Evolutionary conservation across 2,329 filamentous ascomycete species (phyloP).

Genomic region (Neonectria punicea): DNA sequence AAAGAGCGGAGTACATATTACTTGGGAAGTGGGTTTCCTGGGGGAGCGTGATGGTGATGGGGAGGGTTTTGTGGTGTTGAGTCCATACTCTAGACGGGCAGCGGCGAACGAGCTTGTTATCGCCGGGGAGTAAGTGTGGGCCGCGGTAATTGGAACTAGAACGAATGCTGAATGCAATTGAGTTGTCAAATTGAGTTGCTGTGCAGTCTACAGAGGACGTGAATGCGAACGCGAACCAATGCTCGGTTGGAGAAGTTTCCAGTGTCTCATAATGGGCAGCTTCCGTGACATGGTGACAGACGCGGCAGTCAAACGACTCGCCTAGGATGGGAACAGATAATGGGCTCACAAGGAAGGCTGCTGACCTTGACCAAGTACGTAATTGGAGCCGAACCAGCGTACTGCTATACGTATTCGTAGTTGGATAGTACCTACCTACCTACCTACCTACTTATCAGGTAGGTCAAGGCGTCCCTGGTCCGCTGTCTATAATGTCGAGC

Average conservation of each 20-base stretch:
- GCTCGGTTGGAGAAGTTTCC: neutral
- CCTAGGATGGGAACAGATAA: neutral
- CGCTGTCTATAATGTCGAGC: neutral
- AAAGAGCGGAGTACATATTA: slow-evolving; percentile 69
- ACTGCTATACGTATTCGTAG: neutral
- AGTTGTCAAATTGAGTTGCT: too few species aligned
- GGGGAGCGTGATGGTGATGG: neutral
- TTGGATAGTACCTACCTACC: neutral
- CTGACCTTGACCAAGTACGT: neutral
- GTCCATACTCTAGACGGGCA: neutral
- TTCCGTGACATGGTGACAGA: neutral
- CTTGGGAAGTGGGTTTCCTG: neutral
- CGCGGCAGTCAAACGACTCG: neutral
- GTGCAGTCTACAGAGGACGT: neutral
- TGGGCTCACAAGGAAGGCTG: neutral
- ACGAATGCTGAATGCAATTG: neutral
- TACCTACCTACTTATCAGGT: neutral
- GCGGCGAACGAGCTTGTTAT: neutral
- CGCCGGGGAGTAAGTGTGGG: neutral
- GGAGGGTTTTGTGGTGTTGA: neutral
- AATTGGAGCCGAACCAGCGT: neutral
- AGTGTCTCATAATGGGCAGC: neutral
- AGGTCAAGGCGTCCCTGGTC: neutral
- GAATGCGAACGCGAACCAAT: neutral
- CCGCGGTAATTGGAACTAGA: neutral